phyloP scores from a whole-genome alignment of 495 filamentous ascomycete species.

The Cercophora sp. region DNA sequence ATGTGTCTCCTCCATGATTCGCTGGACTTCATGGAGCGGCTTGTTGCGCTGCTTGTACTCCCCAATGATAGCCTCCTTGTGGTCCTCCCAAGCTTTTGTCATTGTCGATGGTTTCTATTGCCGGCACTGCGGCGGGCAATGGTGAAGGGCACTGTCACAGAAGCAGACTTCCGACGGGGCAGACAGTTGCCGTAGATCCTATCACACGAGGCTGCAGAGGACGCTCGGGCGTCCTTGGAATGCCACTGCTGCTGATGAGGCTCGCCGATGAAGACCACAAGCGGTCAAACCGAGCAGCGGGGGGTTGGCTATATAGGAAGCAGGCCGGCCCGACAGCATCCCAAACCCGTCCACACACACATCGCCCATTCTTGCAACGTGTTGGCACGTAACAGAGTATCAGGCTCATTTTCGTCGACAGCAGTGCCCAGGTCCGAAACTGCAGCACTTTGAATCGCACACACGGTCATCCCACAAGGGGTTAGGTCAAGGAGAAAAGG shows the following conservation, averaged over 20 bases:
- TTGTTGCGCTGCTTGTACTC: constrained; percentile 39
- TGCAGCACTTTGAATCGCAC: background rate
- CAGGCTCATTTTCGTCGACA: too few species aligned
- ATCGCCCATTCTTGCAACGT: too few species aligned
- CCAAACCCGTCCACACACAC: too few species aligned
- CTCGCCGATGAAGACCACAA: too few species aligned
- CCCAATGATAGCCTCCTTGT: constrained; percentile 33
- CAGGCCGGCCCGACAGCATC: too few species aligned
- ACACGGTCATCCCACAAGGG: background rate
- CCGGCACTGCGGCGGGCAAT: too few species aligned
- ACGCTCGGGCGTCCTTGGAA: background rate
- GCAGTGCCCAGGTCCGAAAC: background rate
- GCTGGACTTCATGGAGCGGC: constrained; percentile 39
- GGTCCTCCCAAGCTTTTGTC: constrained; percentile 42
- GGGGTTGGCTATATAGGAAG: too few species aligned
- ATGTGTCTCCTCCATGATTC: constrained; percentile 39
- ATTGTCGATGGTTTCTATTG: too few species aligned
- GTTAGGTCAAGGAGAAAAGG: background rate
- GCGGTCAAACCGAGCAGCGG: too few species aligned
- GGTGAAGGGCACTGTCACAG: too few species aligned
- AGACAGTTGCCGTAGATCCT: background rate
- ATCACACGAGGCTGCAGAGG: background rate
- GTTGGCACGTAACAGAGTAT: too few species aligned
- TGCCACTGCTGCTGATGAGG: background rate
- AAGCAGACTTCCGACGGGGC: too few species aligned